phyloP scores from a whole-genome alignment of 768 basidiomycete genomes.

The Fistulinella prunicolor region DNA sequence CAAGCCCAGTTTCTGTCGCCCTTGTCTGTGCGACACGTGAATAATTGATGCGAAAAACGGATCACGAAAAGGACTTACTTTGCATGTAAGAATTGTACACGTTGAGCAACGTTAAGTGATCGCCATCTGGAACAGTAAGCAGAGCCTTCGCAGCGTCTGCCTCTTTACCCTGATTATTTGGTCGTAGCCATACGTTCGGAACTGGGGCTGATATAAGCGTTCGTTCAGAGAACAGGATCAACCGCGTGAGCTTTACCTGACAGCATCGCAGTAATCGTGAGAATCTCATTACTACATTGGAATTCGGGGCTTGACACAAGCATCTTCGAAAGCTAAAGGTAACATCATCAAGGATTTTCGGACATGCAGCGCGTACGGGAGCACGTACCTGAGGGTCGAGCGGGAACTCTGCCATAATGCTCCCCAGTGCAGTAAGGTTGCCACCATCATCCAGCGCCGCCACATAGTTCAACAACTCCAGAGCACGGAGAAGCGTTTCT shows the following conservation, averaged over 20 bases:
- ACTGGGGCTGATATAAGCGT: constrained; percentile 32
- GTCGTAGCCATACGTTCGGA: constrained; percentile 93
- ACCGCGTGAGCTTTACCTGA: constrained; percentile 56
- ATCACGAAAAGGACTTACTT: constrained; percentile 47
- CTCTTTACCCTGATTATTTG: constrained; percentile 81
- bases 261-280: constrained; percentile 95
- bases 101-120: constrained; percentile 92
- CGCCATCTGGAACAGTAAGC: constrained; percentile 91
- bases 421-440: constrained; percentile 79
- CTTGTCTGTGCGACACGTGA: constrained; percentile 46
- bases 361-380: neutral
- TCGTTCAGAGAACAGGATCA: neutral
- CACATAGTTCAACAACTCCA: constrained; percentile 91
- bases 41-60: neutral
- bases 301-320: constrained; percentile 94
- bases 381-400: constrained; percentile 86
- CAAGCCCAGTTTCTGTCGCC: constrained; percentile 87
- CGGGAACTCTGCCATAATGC: constrained; percentile 97
- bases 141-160: constrained; percentile 90
- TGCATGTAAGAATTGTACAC: constrained; percentile 90
- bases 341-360: neutral
- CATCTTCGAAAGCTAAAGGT: constrained; percentile 74
- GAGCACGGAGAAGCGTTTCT: constrained; percentile 94
- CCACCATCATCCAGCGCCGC: constrained; percentile 94
- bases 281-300: constrained; percentile 91